Base-by-base conservation (phyloP, 108 stramenopile species). In the Pseudonitzschia delicatissima region DNA sequence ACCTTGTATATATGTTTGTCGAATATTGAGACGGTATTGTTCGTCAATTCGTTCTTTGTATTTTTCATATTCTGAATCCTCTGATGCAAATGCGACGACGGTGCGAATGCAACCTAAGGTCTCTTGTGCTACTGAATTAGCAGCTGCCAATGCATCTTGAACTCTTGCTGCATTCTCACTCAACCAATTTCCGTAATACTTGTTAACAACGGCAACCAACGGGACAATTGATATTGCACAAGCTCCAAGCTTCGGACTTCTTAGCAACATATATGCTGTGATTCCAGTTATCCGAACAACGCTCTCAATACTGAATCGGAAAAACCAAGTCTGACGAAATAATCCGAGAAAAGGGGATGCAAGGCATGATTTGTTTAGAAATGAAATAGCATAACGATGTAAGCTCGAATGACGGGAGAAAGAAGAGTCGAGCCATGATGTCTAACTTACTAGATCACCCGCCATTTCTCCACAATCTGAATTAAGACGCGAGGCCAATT, bases 401-500 rank as follows among this genome's bases (percentile, higher is more conserved):
- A 23, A 28, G 20, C 12, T 4, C 28, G 31, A 59, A 62, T 75
- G 18, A 1, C 27, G 25, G 39, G 3, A 26, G 61, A 18, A 20
- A n/a, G 47, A 60, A 36, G 45, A 62, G 44, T 37, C 26, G 4
- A 53, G 20, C 15, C 17, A 27, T 5, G 37, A 11, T 0, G 18
- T 25, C 26, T 9, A n/a, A 37, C 48, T 57, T 49, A 68, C 66
- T 61, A 71, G 20, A 55, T 49, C 59, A 28, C 85, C 90, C 37
- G 85, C 87, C 94, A 88, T 92, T 79, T 90, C 87, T 11, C 87
- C 83, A 52, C 90, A 91, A 72, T 96, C 95, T 18, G 85, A 79
- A 57, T 80, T 90, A n/a, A 96, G 84, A 26, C 95, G 79, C 11
- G 87, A 88, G 21, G 86, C 71, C 47, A 96, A 71, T 27, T 88